Evolutionary conservation across 2,329 filamentous ascomycete species (phyloP).

Genomic region (Talaromyces sp.): DNA sequence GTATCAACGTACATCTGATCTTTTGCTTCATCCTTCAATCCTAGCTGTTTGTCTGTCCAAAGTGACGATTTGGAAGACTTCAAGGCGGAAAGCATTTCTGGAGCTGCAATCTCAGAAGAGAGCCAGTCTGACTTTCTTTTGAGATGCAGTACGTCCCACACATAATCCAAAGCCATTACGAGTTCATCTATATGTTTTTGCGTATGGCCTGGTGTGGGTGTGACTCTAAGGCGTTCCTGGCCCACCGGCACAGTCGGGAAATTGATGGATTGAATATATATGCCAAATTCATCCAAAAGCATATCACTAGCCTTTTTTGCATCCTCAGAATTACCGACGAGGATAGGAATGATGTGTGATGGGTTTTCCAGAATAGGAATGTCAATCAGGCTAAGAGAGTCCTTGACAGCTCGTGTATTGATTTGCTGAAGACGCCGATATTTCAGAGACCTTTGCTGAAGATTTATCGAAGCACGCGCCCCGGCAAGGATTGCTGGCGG

Average conservation of each 20-base stretch:
- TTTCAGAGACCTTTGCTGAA: conserved; percentile 77
- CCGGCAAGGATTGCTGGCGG: conserved; percentile 96
- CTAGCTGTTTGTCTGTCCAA: too few relatives aligned
- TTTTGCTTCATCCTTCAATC: too few relatives aligned
- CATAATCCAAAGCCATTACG: conserved; percentile 73
- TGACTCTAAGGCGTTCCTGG: conserved; percentile 91
- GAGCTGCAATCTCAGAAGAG: too few relatives aligned
- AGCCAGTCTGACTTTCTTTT: conserved; percentile 46
- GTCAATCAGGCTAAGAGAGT: conserved; percentile 67
- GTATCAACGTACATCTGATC: too few relatives aligned
- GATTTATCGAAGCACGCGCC: conserved; percentile 84
- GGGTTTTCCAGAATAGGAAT: conserved; percentile 98
- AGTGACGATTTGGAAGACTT: too few relatives aligned
- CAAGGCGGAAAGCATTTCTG: too few relatives aligned
- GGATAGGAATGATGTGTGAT: conserved; percentile 87
- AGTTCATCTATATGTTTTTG: conserved; percentile 81
- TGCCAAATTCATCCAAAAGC: conserved; percentile 80
- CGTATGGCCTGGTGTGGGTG: conserved; percentile 86
- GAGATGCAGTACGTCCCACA: conserved; percentile 83
- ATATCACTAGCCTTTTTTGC: conserved; percentile 90
- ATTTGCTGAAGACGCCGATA: conserved; percentile 91
- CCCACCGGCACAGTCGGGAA: conserved; percentile 96
- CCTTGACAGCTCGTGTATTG: conserved; percentile 91
- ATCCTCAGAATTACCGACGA: conserved; percentile 89
- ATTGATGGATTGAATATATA: conserved; percentile 99